Base-by-base conservation (phyloP, 768 basidiomycete genomes). In the Leccinum fibrillosum region DNA sequence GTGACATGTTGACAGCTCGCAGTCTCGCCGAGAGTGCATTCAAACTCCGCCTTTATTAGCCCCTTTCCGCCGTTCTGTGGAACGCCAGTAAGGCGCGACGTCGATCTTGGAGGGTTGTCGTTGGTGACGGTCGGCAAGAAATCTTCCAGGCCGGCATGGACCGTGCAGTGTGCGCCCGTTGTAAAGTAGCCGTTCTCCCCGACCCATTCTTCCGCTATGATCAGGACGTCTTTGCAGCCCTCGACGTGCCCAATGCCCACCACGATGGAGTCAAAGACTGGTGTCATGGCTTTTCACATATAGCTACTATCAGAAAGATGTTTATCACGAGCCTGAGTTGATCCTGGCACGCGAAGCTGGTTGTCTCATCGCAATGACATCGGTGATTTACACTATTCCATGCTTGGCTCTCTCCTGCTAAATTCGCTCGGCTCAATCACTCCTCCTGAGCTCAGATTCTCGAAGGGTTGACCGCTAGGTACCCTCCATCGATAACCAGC, bases 181-280 rank as follows among this genome's bases (percentile, higher is more conserved):
- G 86, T 88, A 72, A 88, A 88, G 71, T 82, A 86, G 17, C 86
- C 84, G 64, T 90, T 89, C 15, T 86, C 88, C 4, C 88, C 88
- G 4, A 71, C 80, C 86, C 86, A 88, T 56, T 80, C 78, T 44
- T 25, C 64, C 1, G 86, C 86, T 52, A 88, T 72, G 54, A 89
- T 72, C 45, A 89, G 74, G 59, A 88, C 84, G 76, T 78, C 77
- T 52, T 70, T 72, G 69, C 84, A 84, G 45, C 86, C 72, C 59
- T 88, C 82, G 47, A 73, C 86, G 66, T 88, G 82, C n/a, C 86
- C 86, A 25, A 85, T 82, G 13, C 86, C 85, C 17, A 88, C 74
- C 35, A 89, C 77, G 60, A 87, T 75, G 63, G 82, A 85, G 64
- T 86, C 85, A 62, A 74, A 79, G n/a, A 48, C 51, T 21, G 19